Base-by-base conservation (phyloP, 257 asterid genomes). In the Cruciata laevipes region DNA sequence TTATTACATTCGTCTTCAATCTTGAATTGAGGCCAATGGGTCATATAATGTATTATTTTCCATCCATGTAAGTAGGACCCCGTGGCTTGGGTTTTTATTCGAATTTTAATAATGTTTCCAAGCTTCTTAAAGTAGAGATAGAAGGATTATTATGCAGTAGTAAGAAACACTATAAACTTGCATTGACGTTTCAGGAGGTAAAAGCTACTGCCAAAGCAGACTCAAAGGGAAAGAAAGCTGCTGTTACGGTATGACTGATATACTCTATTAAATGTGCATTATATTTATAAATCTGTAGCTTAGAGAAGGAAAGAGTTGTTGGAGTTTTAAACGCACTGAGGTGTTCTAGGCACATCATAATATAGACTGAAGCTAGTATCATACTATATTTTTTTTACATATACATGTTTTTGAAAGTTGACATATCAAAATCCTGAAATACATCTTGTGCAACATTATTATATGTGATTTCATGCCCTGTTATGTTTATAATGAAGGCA, bases 191-290 rank as follows among this genome's bases (percentile, higher is more conserved):
- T 31, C 71, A 86, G 95, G 85, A 72, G 53, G 58, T 63, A 52
- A 83, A 83, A 80, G 71, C 60, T 53, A 74, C 58, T 78, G 64
- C 74, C n/a, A 83, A 68, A 68, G 77, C 66, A 25, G 83, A 67
- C 69, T 70, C 78, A 61, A 84, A 86, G 82, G 77, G 71, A 37
- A 81, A 76, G 69, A 89, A 80, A 76, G 75, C 61, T 40, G 56
- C 56, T 71, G 91, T 80, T 27, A 60, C 58, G 73, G 97, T 87
- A 75, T 78, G 83, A 23, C 67, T 65, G 7, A 52, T 37, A 55
- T 33, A 10, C 10, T 10, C 37, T 62, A 25, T 66, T 32, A 66
- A 33, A 23, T 76, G 55, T 13, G 61, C 51, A 16, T 40, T 37
- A 10, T 44, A 44, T 60, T 51, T 58, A 31, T 60, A 16, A 11